Evolutionary conservation across 257 asterid genomes (phyloP).

Genomic region (Perilla frutescens): DNA sequence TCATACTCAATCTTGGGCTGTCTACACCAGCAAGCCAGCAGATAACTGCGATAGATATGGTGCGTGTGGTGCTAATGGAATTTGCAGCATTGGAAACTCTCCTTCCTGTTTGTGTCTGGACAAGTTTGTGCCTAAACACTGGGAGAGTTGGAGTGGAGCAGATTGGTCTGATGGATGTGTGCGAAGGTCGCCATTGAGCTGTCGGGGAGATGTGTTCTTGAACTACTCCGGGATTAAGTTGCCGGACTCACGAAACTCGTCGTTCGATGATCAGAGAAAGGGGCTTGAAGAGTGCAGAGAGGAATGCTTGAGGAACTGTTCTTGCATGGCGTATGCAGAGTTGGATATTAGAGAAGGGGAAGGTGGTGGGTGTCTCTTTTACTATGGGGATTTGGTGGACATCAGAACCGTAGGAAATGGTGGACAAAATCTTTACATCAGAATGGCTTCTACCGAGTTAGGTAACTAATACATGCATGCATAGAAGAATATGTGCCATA

Average conservation of each 20-base stretch:
- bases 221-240: constrained; percentile 3
- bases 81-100: neutral
- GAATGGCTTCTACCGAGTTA: neutral
- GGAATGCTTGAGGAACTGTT: constrained; percentile 4
- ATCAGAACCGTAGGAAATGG: neutral
- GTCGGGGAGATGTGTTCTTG: constrained; percentile 12
- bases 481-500: no score
- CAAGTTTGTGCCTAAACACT: neutral
- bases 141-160: neutral
- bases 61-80: neutral
- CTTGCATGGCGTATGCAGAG: constrained; percentile 23
- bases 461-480: no score
- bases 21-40: neutral
- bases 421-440: constrained; percentile 13
- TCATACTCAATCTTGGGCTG: neutral
- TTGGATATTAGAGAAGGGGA: neutral
- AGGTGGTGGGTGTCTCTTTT: constrained; percentile 14
- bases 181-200: neutral
- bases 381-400: constrained; percentile 8
- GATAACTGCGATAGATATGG: neutral
- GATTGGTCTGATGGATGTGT: constrained; percentile 20
- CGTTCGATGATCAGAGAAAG: neutral
- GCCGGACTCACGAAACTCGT: neutral
- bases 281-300: neutral
- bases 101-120: constrained; percentile 12